Evolutionary conservation across 768 basidiomycete genomes (phyloP).

Genomic region (Hygrocybe punicea): DNA sequence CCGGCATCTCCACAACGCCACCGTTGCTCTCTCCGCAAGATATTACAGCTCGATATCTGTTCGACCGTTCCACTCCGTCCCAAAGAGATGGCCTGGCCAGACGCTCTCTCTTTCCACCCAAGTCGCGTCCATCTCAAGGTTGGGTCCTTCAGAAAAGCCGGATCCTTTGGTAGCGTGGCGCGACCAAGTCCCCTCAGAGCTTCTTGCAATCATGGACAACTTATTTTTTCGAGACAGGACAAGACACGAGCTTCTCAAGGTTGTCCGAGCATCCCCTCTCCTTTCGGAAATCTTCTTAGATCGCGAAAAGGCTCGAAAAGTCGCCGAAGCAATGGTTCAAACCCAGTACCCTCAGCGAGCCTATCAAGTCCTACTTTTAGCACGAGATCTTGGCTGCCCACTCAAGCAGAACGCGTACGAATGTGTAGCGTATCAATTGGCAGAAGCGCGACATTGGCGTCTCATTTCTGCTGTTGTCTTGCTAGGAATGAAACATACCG

Average conservation of each 20-base stretch:
- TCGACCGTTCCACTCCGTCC: constrained; percentile 1
- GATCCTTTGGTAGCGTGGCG: too few relatives aligned
- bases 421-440: constrained; percentile 47
- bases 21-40: constrained; percentile 15
- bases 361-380: constrained; percentile 45
- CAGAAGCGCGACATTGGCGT: constrained; percentile 47
- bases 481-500: constrained; percentile 48
- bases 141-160: not conserved
- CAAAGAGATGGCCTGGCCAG: not conserved
- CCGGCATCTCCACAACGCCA: constrained; percentile 48
- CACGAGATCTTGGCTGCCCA: constrained; percentile 47
- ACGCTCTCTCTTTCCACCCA: not conserved
- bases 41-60: constrained; percentile 14
- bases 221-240: not conserved
- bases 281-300: constrained; percentile 29
- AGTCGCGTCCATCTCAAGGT: not conserved
- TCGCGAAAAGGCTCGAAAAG: constrained; percentile 30
- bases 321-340: constrained; percentile 33
- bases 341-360: constrained; percentile 40
- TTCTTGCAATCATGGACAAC: not conserved
- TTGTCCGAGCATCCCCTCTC: constrained; percentile 17
- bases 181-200: not conserved
- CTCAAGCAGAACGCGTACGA: constrained; percentile 60
- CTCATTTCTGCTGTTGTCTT: constrained; percentile 46
- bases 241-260: constrained; percentile 9